Base-by-base conservation (phyloP, 2,329 filamentous ascomycete species). In the Aspergillus brasiliensis region DNA sequence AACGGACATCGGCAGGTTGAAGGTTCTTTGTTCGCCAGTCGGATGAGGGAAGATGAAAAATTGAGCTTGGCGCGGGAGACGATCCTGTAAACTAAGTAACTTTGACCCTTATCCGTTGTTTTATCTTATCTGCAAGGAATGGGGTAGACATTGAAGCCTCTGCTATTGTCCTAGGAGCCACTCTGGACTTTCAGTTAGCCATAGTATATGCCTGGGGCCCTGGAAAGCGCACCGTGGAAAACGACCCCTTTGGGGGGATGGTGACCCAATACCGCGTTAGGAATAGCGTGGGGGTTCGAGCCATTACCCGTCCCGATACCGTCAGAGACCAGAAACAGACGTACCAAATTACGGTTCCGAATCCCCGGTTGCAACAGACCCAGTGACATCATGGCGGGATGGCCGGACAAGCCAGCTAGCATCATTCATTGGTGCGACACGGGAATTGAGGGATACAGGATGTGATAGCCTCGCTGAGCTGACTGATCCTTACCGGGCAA, bases 311-410 rank as follows among this genome's bases (percentile, higher is more conserved):
- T 27, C 51, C 51, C 34, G 5, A 31, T 58, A 54, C 46, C 8
- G 57, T 54, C 6, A n/a, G 37, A 13, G 25, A 54, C 37, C 23
- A 19, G 38, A 21, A 27, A 25, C 37, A 40, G 34, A 42, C 7
- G 51, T 44, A 17, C 34, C 3, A 40, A 27, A 42, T 54, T 54
- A 54, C 51, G 21, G 19, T 51, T 42, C 48, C 57, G 48, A 17
- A 48, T 49, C 46, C 37, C 42, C 57, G 57, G 49, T 42, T 34
- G 37, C 47, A 31, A 25, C 25, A 34, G 15, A 27, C n/a, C 28
- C 17, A 23, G 51, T 58, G 61, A 60, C 59, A 61, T 61, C 59
- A 59, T 59, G 57, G 46, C 48, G 42, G 31, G 27, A 40, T 28
- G 46, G n/a, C n/a, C 51, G n/a, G 21, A 25, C 28, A 28, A 55